Base-by-base conservation (phyloP, 1,139 yeast species). In the Yamadazyma atmosphaerica region DNA sequence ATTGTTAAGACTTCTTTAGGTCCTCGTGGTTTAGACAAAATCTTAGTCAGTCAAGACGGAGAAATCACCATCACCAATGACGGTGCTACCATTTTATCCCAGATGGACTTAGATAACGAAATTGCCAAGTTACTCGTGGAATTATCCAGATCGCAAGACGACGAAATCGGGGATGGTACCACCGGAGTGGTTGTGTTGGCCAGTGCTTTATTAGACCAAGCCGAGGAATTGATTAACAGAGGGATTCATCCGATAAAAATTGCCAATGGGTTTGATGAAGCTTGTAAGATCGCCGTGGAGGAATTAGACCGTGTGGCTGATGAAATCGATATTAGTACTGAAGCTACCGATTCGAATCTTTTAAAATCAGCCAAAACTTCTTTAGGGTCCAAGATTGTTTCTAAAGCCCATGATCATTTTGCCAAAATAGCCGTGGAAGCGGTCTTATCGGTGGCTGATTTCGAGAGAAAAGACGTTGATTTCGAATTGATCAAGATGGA, bases 101-200 rank as follows among this genome's bases (percentile, higher is more conserved):
- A 89, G 61, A 92, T 94, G 98, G 96, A 92, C 60, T 75, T 94
- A 49, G 96, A 89, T 52, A 89, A 86, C 61, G 96, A 92, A 66
- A 90, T 94, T 56, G 99, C 98, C 50, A 92, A 92, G 65, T 74
- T 94, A 47, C 71, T 94, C 57, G 99, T 92, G 29, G 96, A 94
- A 67, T 77, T 94, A 52, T 87, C 97, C 25, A 86, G 81, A 62
- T 87, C 97, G 17, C 99, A 94, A 69, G 99, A 94, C 63, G 97
- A 92, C 58, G 98, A 94, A 67, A 89, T 94, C 56, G 99, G 99
- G 41, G 99, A 94, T 60, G 99, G 99, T 58, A 94, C 99, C 30
- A 94, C 99, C 3, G 98, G 98, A 55, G 99, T 94, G 24, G 98
- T 92, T 41, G 98, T 94, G 1, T 71, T 94, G 38, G 98, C 98